phyloP scores from a whole-genome alignment of 352 stramenopile species.

The Pythium guiyangense region DNA sequence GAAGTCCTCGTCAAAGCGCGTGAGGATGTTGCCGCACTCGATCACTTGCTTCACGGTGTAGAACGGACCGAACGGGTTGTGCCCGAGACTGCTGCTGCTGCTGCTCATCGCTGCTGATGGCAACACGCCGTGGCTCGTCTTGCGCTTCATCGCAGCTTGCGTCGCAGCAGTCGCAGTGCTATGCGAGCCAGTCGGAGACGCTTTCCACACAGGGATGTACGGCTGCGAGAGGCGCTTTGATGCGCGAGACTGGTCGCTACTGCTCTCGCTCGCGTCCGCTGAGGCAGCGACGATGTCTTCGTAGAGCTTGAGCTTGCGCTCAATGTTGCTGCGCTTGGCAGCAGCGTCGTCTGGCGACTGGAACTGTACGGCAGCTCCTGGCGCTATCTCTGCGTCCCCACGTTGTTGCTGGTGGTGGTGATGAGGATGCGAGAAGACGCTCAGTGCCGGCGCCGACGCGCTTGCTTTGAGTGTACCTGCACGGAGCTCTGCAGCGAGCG shows the following conservation, averaged over 20 bases:
- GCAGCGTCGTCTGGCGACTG: slow-evolving; percentile 3
- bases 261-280: not conserved
- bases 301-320: slow-evolving; percentile 55
- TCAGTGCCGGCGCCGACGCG: slow-evolving; percentile 18
- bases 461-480: slow-evolving; percentile 7
- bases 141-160: not conserved
- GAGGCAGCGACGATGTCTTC: slow-evolving; percentile 24
- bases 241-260: too few relatives aligned
- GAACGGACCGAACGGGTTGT: slow-evolving; percentile 49
- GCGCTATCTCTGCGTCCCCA: not conserved
- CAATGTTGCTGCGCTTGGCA: slow-evolving; percentile 35
- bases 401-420: not conserved
- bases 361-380: not conserved
- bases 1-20: slow-evolving; percentile 50
- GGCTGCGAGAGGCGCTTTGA: slow-evolving; percentile 9
- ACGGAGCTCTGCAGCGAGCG: not conserved
- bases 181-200: not conserved
- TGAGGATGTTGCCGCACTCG: slow-evolving; percentile 41
- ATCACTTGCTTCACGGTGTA: slow-evolving; percentile 59
- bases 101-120: not conserved
- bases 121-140: slow-evolving; percentile 1
- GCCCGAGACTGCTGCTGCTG: not conserved
- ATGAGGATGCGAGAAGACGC: not conserved
- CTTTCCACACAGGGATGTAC: slow-evolving; percentile 2
- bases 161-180: not conserved